Base-by-base conservation (phyloP, 2,329 filamentous ascomycete genomes). In the Monilinia aucupariae region DNA sequence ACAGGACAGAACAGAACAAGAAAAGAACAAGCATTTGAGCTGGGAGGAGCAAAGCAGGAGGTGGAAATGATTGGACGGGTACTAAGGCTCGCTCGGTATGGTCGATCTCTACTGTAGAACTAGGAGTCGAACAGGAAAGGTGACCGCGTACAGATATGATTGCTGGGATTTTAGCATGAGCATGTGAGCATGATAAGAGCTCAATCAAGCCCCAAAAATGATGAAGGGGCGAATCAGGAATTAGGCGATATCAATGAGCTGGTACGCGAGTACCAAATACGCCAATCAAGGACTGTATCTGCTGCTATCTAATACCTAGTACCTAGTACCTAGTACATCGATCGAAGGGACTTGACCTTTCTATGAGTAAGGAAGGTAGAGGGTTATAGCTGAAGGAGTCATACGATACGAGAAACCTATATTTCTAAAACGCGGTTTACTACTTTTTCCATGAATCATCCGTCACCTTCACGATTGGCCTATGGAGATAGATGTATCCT, bases 211-310 rank as follows among this genome's bases (percentile, higher is more conserved):
- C 30, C n/a, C n/a, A n/a, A 22, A n/a, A 51, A n/a, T 47, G 30
- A 17, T 45, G 27, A 56, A 47, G 53, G 41, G 53, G 53, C 27
- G 27, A 32, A 34, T 47, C 2, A 34, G 32, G 27, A 20, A 22
- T 47, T 47, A 45, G 54, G 13, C 41, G 30, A 58, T 34, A 58
- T 58, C n/a, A 4, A 47, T 58, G 13, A 47, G 41, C 54, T 37
- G 34, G 41, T 34, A 37, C 41, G 41, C 54, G 25, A 34, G 41
- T 34, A 37, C 41, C 8, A 34, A 56, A 30, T 20, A 12, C 7
- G 53, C n/a, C n/a, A 22, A 25, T 27, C 27, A 30, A 30, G 27
- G 27, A 30, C 27, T 30, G 27, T 30, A 30, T 6, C 3, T 30
- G n/a, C n/a, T n/a, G n/a, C n/a, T n/a, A n/a, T n/a, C n/a, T n/a